Conservation (phyloP, 2,329 filamentous ascomycete species). For the Fusarium denticulatum region DNA sequence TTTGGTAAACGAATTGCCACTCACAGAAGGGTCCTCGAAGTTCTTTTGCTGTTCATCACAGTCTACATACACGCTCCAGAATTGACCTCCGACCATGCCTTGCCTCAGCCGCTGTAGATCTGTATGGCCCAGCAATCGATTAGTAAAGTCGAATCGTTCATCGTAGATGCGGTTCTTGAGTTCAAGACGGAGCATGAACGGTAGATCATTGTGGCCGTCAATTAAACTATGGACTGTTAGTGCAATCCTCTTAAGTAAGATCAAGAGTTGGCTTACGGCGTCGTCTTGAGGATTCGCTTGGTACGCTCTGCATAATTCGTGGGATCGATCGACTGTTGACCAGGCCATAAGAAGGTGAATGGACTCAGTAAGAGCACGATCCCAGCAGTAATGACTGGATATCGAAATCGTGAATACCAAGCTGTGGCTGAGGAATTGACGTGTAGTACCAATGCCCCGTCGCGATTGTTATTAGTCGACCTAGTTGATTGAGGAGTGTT, state of each 20-base stretch:
- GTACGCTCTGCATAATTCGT: slow-evolving; percentile 29
- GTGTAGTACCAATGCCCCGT: slow-evolving; percentile 6
- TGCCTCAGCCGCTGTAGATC: slow-evolving; percentile 43
- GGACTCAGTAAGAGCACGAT: slow-evolving; percentile 16
- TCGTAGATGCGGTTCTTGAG: slow-evolving; percentile 42
- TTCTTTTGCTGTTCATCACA: slow-evolving; percentile 38
- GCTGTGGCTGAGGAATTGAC: background rate
- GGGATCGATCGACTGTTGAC: slow-evolving; percentile 12
- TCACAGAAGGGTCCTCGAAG: slow-evolving; percentile 41
- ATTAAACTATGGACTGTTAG: slow-evolving; percentile 34
- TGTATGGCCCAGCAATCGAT: slow-evolving; percentile 40
- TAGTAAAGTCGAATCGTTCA: slow-evolving; percentile 21
- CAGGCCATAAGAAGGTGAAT: slow-evolving; percentile 7
- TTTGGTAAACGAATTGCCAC: background rate
- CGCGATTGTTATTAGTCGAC: background rate
- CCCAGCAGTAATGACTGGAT: slow-evolving; percentile 12
- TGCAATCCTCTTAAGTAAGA: background rate
- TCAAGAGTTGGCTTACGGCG: slow-evolving; percentile 4
- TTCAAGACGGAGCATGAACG: slow-evolving; percentile 45
- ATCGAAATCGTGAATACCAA: slow-evolving; percentile 4
- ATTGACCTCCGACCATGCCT: slow-evolving; percentile 46
- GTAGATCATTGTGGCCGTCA: slow-evolving; percentile 48
- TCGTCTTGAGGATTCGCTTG: slow-evolving; percentile 18
- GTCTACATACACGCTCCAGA: slow-evolving; percentile 45
- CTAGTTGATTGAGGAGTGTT: background rate